These are phyloP conservation scores for Colletotrichum tofieldiae DNA, from an alignment of 2,329 filamentous ascomycete species.

Conservation along the genomic window DNA sequence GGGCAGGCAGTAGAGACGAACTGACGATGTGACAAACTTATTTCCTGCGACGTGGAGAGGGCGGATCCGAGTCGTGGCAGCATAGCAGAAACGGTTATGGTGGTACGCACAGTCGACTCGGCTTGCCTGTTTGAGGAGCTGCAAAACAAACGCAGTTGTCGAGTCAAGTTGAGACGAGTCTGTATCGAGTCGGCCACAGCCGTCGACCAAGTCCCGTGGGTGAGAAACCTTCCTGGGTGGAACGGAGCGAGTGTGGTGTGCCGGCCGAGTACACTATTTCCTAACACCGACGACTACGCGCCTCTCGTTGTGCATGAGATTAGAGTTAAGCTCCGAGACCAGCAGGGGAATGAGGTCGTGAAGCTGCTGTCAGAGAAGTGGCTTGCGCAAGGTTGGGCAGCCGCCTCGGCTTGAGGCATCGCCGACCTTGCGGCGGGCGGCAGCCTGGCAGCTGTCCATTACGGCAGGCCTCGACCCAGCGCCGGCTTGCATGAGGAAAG, in stretches of 20 bases:
- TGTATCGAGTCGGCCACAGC: slow-evolving; percentile 19
- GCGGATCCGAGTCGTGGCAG: slow-evolving; percentile 26
- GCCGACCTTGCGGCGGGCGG: slow-evolving; percentile 12
- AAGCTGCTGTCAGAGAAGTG: slow-evolving; percentile 12
- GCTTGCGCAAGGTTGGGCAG: slow-evolving; percentile 21
- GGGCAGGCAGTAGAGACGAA: slow-evolving; percentile 24
- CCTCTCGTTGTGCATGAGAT: slow-evolving; percentile 17
- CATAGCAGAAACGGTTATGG: background rate
- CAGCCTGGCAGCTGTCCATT: slow-evolving; percentile 8
- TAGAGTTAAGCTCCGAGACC: slow-evolving; percentile 37
- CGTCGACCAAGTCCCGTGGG: background rate
- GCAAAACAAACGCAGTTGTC: slow-evolving; percentile 9
- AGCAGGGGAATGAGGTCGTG: background rate
- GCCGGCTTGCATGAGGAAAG: slow-evolving; percentile 11
- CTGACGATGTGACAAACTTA: slow-evolving; percentile 16
- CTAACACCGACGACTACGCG: slow-evolving; percentile 23
- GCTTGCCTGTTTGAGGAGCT: slow-evolving; percentile 19
- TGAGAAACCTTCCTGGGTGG: slow-evolving; percentile 13
- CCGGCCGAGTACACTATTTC: slow-evolving; percentile 29
- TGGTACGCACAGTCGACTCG: slow-evolving; percentile 8
- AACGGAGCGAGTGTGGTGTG: slow-evolving; percentile 18
- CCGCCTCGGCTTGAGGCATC: slow-evolving; percentile 9
- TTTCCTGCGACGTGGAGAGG: slow-evolving; percentile 31
- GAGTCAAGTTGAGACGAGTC: slow-evolving; percentile 38
- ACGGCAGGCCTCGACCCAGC: background rate